Evolutionary conservation across 331 rosid species (phyloP), one percentile per base, ranked within the genome.

Genomic region (Acacia pycnantha): DNA sequence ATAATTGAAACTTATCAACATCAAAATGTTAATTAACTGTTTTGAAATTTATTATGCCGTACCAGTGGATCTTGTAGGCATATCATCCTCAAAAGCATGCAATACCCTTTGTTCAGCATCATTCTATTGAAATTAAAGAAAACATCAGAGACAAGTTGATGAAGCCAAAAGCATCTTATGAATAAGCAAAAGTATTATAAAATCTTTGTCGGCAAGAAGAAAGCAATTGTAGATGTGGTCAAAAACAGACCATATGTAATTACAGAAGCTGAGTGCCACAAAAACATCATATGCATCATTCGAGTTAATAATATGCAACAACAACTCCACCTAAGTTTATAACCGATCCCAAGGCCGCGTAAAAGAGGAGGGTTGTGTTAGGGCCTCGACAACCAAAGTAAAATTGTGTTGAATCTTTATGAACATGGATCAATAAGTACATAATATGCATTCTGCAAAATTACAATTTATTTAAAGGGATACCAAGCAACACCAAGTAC

Each of bases 1-100:
- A 41, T 50, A 31, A 79, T 70, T 77, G 70, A 76, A 76, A 58
- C 77, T 64, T 27, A 29, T 15, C 41, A 78, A 78, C 24, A 64
- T 10, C 66, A 74, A 26, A 56, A 64, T 79, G 22, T 65, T 56
- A 70, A 37, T n/a, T 50, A 66, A 35, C 12, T 62, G 51, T 27
- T 54, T 78, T 24, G 26, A 43, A 78, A 81, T 15, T 77, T 70
- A 73, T 59, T 78, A 40, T 51, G 76, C 54, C 47, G 33, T 91
- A 95, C 98, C 97, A 77, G 88, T 70, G 81, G 88, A 82, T 78
- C 82, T 85, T 54, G 77, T 76, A 37, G 84, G 89, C 80, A 61
- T 21, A 44, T 89, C 91, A 88, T 76, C 86, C 51, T 87, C 92
- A 87, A 84, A 91, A 69, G 92, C 90, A 86, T 85, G 91, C 89